phyloP scores from a whole-genome alignment of 345 rosid species.

The Viola odorata region DNA sequence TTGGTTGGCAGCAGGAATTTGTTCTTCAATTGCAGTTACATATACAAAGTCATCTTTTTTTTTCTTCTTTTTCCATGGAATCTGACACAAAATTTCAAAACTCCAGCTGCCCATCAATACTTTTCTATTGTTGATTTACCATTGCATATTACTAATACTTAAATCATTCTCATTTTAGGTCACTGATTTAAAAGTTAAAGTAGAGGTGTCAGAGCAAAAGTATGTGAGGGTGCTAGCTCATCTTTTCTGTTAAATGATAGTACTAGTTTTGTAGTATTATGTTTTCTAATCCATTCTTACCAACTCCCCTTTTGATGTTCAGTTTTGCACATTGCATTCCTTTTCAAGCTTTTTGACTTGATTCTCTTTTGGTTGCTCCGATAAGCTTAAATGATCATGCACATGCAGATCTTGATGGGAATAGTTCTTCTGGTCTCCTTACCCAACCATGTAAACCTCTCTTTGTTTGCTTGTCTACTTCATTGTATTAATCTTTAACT shows the following conservation, averaged over 20 bases:
- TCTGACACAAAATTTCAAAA: background rate
- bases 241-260: background rate
- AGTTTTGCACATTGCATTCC: background rate
- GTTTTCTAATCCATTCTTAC: background rate
- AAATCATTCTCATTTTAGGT: background rate
- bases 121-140: background rate
- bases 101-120: background rate
- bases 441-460: constrained; percentile 15
- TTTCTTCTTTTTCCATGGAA: background rate
- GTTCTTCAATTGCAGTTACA: background rate
- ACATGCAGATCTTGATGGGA: constrained; percentile 6
- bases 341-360: constrained; percentile 9
- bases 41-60: background rate
- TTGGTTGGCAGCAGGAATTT: constrained; percentile 5
- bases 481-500: no score
- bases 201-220: background rate
- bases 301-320: constrained; percentile 22
- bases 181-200: background rate
- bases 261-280: no score
- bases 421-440: background rate
- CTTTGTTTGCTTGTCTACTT: background rate
- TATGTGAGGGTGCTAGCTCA: background rate
- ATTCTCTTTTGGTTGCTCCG: constrained; percentile 8
- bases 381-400: background rate
- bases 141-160: no score